Base-by-base conservation (phyloP, 1,284 basidiomycete genomes). In the Trichosporon ovoides region DNA sequence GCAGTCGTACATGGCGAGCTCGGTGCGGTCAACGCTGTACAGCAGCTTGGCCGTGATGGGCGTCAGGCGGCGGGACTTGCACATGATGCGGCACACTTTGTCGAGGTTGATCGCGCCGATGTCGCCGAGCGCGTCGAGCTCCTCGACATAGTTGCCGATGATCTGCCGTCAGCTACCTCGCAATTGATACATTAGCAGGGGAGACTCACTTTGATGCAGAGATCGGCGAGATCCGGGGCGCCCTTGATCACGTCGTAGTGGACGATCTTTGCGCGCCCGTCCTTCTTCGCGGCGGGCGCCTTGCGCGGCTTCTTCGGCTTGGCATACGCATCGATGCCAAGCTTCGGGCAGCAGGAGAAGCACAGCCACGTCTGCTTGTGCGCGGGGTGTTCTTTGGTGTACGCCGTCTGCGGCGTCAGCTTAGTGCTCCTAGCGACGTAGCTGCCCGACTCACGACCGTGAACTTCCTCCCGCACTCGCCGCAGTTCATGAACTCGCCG, bases 71-170 rank as follows among this genome's bases (percentile, higher is more conserved):
- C 95, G 83, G 68, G 88, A 91, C 75, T 89, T 90, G 38, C 88
- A 87, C 37, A 98, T 82, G 18, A 91, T 87, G 74, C 88, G 88
- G 22, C 88, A 84, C 46, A 95, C 87, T 50, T 86, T 84, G 63
- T 91, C 85, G 79, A 91, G 80, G 69, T 91, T 94, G 72, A 87
- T 75, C 1, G 82, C 69, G 1, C 91, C 90, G 56, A 97, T 88
- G 67, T 92, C 86, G 0, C 93, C 92, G 6, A 98, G 80, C 0
- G 88, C 87, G 62, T 97, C 93, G 14, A 97, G 87, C 62, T 94
- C 87, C 60, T 94, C 84, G 57, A 98, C 96, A 70, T 91, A 84
- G 51, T 84, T 82, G 28, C 88, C 87, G 59, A 98, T 86, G 31
- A 97, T 79, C 87, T 94, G 60, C 7, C 33, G 38, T 52, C 34